phyloP scores from a whole-genome alignment of 2,329 filamentous ascomycete species.

The Fusarium sp. region DNA sequence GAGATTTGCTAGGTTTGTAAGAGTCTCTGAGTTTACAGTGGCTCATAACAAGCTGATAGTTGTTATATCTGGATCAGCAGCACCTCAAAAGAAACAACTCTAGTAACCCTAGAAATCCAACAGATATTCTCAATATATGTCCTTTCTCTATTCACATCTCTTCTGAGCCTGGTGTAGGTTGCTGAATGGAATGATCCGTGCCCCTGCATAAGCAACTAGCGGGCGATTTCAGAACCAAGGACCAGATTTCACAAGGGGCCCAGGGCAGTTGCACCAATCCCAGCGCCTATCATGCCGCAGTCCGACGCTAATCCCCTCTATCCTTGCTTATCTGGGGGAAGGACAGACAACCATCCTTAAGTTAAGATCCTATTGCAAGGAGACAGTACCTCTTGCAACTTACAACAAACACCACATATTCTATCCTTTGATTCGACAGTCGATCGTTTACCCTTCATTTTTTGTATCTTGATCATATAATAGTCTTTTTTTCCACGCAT shows the following conservation, averaged over 20 bases:
- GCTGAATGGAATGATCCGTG: conserved; percentile 33
- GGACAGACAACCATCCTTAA: conserved; percentile 31
- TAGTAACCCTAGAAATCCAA: not conserved
- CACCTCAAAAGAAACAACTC: not conserved
- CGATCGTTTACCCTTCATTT: conserved; percentile 18
- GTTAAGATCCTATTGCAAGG: conserved; percentile 5
- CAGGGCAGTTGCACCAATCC: conserved; percentile 39
- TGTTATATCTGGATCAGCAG: not conserved
- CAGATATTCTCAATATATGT: conserved; percentile 3
- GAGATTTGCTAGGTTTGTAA: not conserved
- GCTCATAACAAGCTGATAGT: not conserved
- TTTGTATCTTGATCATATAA: not conserved
- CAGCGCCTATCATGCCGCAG: conserved; percentile 36
- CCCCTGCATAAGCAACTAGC: conserved; percentile 37
- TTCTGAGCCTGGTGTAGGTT: conserved; percentile 2
- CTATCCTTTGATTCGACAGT: conserved; percentile 28
- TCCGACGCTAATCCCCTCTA: conserved; percentile 28
- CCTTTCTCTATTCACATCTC: conserved; percentile 9
- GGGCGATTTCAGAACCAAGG: conserved; percentile 32
- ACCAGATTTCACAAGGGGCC: conserved; percentile 35
- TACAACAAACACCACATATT: conserved; percentile 20
- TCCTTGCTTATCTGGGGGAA: conserved; percentile 43
- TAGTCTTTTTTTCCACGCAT: not conserved
- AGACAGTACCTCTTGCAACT: conserved; percentile 4
- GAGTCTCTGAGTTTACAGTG: not conserved